Base-by-base conservation (phyloP, 345 rosid genomes). In the Citrus inodora region DNA sequence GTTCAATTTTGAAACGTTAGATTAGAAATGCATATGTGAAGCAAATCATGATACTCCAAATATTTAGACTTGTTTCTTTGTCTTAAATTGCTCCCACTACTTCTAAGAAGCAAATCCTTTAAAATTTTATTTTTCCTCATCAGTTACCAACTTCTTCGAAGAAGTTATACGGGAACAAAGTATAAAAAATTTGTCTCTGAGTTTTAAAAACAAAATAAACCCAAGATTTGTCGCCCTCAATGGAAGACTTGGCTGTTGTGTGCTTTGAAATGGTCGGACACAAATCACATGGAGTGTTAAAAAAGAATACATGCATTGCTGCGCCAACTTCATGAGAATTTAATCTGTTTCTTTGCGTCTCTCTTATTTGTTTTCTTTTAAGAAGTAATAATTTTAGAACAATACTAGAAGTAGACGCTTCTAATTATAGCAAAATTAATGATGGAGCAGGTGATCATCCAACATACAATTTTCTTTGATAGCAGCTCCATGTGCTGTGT, bases 301-400 rank as follows among this genome's bases (percentile, higher is more conserved):
- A 67, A 40, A 80, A 70, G 53, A 33, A 4, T n/a, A 59, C 5
- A 55, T 72, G 82, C 77, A 62, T 19, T 30, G 77, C 33, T 6
- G 64, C 81, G 85, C 84, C 85, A 83, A 78, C 87, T 30, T 3
- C 74, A 0, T 60, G 55, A 33, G 88, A 86, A 83, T 63, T 84
- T 72, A 68, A 48, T 82, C 76, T n/a, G 58, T 67, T 46, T 16
- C 9, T 53, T 28, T 22, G 8, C 82, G 46, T 81, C 74, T 82
- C 79, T 62, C 42, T 2, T 69, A 1, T 19, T 32, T 25, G 24
- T 59, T 37, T 35, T 78, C 58, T 56, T 59, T 14, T 2, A 24
- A 55, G 22, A 40, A 25, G 27, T 28, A 76, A 37, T 19, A 35
- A 35, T 33, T 71, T 17, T 66, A 48, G 73, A 35, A 30, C 27